Percentiles rank a stretch among this genome's conserved stretches.
phyloP scores from a whole-genome alignment of 805 yeast species.

The Saccharomycopsis vini region DNA sequence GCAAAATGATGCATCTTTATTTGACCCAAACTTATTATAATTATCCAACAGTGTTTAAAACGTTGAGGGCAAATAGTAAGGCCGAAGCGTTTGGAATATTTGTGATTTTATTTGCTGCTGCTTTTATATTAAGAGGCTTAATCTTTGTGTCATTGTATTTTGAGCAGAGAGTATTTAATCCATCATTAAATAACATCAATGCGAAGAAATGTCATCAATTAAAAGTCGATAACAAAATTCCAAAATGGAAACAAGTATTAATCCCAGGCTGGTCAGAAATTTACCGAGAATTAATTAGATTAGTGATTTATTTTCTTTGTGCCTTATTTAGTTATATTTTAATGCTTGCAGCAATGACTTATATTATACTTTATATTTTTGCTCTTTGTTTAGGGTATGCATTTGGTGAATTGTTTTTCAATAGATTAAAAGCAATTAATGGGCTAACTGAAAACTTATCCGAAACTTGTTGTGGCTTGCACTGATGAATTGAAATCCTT shows the following conservation, averaged over 20 bases:
- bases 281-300: conserved; percentile 46
- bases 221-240: too few relatives aligned
- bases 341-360: conserved; percentile 76
- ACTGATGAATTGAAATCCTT: too few relatives aligned
- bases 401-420: conserved; percentile 61
- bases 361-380: conserved; percentile 56
- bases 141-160: conserved; percentile 52
- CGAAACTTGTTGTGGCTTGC: conserved; percentile 22
- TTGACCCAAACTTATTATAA: conserved; percentile 41
- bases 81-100: conserved; percentile 72
- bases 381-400: conserved; percentile 65
- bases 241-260: conserved; percentile 26
- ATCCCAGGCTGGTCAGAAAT: conserved; percentile 29
- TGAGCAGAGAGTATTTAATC: conserved; percentile 58
- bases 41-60: conserved; percentile 57
- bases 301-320: conserved; percentile 47
- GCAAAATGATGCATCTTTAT: conserved; percentile 60
- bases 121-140: conserved; percentile 51
- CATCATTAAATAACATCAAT: conserved; percentile 22
- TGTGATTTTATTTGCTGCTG: conserved; percentile 46
- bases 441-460: conserved; percentile 24
- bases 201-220: conserved; percentile 7
- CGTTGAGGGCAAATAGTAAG: conserved; percentile 41
- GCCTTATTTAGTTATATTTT: conserved; percentile 62
- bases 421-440: conserved; percentile 39